Percentiles rank a stretch among this genome's conserved stretches.
These are phyloP conservation scores for Pestalotiopsis sp. DNA, from an alignment of 2,329 filamentous ascomycete genomes.

Conservation along the genomic window DNA sequence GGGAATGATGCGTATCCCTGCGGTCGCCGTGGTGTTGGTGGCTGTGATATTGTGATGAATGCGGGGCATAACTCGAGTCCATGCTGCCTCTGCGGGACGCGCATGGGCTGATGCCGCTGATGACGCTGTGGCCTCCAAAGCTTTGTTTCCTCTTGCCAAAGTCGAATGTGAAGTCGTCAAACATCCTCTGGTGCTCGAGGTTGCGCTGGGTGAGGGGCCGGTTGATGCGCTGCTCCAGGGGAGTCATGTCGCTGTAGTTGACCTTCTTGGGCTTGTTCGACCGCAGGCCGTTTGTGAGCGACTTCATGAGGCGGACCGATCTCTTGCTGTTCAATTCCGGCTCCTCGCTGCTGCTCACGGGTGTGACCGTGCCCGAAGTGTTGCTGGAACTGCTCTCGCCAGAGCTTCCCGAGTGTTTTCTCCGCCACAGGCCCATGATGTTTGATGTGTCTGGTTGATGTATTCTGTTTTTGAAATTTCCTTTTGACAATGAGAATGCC, in stretches of 20 bases:
- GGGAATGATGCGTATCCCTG: slow-evolving; percentile 20
- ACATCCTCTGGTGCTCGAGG: slow-evolving; percentile 34
- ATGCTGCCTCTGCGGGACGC: slow-evolving; percentile 28
- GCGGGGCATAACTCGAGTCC: slow-evolving; percentile 20
- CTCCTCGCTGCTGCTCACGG: slow-evolving; percentile 20
- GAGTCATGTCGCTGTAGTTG: slow-evolving; percentile 12
- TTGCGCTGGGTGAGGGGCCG: slow-evolving; percentile 34
- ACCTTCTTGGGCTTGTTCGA: slow-evolving; percentile 19
- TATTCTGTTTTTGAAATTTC: not conserved
- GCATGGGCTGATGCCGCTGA: slow-evolving; percentile 31
- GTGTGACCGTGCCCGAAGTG: slow-evolving; percentile 22
- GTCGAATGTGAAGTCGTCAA: slow-evolving; percentile 32
- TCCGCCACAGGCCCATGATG: slow-evolving; percentile 24
- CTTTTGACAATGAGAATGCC: not conserved
- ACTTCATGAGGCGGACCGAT: slow-evolving; percentile 22
- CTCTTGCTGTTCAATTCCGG: slow-evolving; percentile 21
- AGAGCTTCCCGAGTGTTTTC: slow-evolving; percentile 25
- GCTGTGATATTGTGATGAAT: not conserved
- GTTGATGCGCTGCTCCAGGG: slow-evolving; percentile 22
- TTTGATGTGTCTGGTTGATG: not conserved
- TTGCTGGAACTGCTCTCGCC: slow-evolving; percentile 18
- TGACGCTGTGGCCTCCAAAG: slow-evolving; percentile 22
- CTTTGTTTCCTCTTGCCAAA: slow-evolving; percentile 24
- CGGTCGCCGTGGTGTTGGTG: slow-evolving; percentile 12
- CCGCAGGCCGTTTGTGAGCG: slow-evolving; percentile 23